Percentiles rank a stretch among this genome's conserved stretches.
Conservation (phyloP, 768 basidiomycete species). For the Inosperma sp. region DNA sequence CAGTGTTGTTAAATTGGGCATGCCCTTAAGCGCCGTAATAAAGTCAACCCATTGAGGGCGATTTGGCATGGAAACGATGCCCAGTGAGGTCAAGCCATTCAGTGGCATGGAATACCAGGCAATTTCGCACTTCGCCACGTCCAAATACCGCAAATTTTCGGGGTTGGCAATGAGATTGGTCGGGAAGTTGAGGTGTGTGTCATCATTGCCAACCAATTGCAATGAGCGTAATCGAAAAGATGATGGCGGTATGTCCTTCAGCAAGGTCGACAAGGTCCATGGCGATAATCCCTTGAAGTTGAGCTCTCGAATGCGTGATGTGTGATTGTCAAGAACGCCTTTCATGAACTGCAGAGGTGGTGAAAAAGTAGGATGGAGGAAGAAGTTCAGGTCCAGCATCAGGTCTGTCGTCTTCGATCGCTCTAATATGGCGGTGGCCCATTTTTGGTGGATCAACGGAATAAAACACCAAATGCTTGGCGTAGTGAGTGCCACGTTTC, state of each 20-base stretch:
- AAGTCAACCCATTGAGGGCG: not conserved
- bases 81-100: not conserved
- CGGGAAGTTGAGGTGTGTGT: not conserved
- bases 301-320: not conserved
- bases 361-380: not conserved
- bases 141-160: not conserved
- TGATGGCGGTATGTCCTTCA: not conserved
- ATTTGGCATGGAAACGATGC: not conserved
- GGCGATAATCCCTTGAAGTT: not conserved
- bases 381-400: not conserved
- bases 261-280: not conserved
- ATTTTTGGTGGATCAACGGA: not conserved
- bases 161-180: not conserved
- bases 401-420: conserved; percentile 1
- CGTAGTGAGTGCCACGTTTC: conserved; percentile 2
- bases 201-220: not conserved
- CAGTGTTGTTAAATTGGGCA: conserved; percentile 2
- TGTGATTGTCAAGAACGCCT: not conserved
- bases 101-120: not conserved
- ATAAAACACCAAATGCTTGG: not conserved
- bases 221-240: not conserved
- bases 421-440: not conserved
- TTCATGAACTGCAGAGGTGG: too few relatives aligned
- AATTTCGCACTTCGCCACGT: not conserved
- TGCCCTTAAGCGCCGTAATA: not conserved